A percentile compares a stretch with the other conserved stretches of the same genome.
Conservation (phyloP, 257 asterid genomes). For the Verbascum thapsus region DNA sequence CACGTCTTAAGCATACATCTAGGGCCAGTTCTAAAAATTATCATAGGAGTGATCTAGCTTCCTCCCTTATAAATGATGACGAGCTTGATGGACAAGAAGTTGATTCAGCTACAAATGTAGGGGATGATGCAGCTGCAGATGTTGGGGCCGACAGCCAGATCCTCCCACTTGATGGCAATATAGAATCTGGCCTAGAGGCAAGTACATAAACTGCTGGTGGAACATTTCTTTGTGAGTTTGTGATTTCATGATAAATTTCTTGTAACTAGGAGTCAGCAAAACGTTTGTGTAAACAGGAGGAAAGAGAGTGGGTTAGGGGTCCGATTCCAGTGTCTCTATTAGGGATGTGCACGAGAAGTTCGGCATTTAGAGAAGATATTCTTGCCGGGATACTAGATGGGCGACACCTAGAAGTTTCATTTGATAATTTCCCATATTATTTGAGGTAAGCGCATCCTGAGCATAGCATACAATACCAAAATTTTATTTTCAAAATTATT, state of each 20-base stretch:
- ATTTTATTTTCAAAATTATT: constrained; percentile 7
- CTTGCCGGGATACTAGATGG: constrained; percentile 62
- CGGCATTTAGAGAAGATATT: constrained; percentile 65
- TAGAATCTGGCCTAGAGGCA: constrained; percentile 62
- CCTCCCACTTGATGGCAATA: constrained; percentile 52
- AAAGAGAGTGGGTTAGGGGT: constrained; percentile 67
- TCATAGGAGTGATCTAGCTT: constrained; percentile 54
- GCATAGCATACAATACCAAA: background rate
- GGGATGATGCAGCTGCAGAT: constrained; percentile 55
- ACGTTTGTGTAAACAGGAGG: constrained; percentile 47
- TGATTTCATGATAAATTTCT: constrained; percentile 18
- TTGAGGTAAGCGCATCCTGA: constrained; percentile 54
- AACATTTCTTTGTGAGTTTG: constrained; percentile 27
- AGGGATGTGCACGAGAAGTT: constrained; percentile 55
- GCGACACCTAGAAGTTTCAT: constrained; percentile 63
- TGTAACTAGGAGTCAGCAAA: constrained; percentile 27
- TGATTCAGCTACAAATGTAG: constrained; percentile 57
- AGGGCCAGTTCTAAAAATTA: constrained; percentile 56
- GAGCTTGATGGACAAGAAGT: constrained; percentile 77
- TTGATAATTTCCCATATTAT: constrained; percentile 85
- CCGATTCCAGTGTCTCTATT: constrained; percentile 50
- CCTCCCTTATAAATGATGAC: constrained; percentile 67
- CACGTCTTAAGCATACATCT: constrained; percentile 60
- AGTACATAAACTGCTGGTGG: constrained; percentile 42
- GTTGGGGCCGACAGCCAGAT: constrained; percentile 53